A percentile compares a stretch with the other conserved stretches of the same genome.
phyloP scores from a whole-genome alignment of 2,329 filamentous ascomycete genomes.

The Colletotrichum spinosum region DNA sequence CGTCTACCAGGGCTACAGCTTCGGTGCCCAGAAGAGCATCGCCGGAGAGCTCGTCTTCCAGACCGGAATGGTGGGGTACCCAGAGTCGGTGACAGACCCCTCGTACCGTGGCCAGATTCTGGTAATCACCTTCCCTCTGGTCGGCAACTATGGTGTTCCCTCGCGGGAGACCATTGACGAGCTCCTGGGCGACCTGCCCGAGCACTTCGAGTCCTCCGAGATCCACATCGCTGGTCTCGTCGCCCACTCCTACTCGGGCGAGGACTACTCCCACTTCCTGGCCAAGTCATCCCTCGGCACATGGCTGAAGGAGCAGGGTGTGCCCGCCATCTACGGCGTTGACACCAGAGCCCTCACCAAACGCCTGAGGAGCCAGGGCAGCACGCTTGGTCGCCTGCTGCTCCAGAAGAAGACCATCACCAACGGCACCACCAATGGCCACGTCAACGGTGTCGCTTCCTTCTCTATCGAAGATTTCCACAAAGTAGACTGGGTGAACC shows the following conservation, averaged over 20 bases:
- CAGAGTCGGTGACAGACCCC: constrained; percentile 90
- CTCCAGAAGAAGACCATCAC: constrained; percentile 70
- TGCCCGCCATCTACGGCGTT: constrained; percentile 94
- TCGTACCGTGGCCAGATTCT: constrained; percentile 94
- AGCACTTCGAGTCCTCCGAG: constrained; percentile 90
- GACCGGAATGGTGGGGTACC: constrained; percentile 99
- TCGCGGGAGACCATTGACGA: constrained; percentile 87
- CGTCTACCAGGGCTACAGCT: constrained; percentile 94
- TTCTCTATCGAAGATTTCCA: constrained; percentile 70
- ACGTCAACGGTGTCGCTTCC: constrained; percentile 37
- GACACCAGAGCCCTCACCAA: constrained; percentile 96
- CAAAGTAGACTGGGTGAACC: constrained; percentile 87
- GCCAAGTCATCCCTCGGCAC: constrained; percentile 89
- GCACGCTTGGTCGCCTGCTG: constrained; percentile 93
- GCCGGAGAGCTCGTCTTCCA: constrained; percentile 99
- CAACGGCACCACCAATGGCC: constrained; percentile 55
- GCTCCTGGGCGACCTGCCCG: constrained; percentile 86
- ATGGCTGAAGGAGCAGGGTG: constrained; percentile 95
- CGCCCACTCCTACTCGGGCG: constrained; percentile 90
- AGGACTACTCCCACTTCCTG: constrained; percentile 95
- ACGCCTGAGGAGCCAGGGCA: constrained; percentile 91
- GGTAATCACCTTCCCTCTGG: constrained; percentile 93
- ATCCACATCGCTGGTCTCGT: constrained; percentile 96
- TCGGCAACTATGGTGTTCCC: constrained; percentile 98
- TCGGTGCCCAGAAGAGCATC: constrained; percentile 93